These are phyloP conservation scores for Magnusiomyces magnusii DNA, from an alignment of 1,139 yeast genomes.

Conservation along the genomic window DNA sequence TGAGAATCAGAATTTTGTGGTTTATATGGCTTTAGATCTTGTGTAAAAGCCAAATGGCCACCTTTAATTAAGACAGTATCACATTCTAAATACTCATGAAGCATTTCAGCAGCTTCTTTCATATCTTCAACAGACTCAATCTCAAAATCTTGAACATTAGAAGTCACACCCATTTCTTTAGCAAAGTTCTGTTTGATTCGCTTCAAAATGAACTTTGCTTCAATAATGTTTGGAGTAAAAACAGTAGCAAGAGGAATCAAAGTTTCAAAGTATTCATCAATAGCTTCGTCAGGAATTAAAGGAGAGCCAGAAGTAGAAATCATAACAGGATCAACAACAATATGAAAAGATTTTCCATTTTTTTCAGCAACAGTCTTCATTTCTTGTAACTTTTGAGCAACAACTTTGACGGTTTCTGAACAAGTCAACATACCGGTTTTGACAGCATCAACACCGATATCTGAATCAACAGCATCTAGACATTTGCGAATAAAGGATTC, in stretches of 20 bases:
- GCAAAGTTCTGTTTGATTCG: slow-evolving; percentile 22
- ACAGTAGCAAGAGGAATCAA: slow-evolving; percentile 51
- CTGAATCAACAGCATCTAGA: slow-evolving; percentile 51
- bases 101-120: slow-evolving; percentile 37
- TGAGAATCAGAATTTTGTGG: slow-evolving; percentile 15
- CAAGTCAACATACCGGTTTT: slow-evolving; percentile 80
- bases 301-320: slow-evolving; percentile 68
- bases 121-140: slow-evolving; percentile 34
- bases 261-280: slow-evolving; percentile 40
- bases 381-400: slow-evolving; percentile 35
- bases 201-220: slow-evolving; percentile 40
- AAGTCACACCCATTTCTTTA: slow-evolving; percentile 17
- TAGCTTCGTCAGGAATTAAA: slow-evolving; percentile 44
- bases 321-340: slow-evolving; percentile 77
- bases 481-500: slow-evolving; percentile 40
- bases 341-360: slow-evolving; percentile 30
- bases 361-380: slow-evolving; percentile 8
- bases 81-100: slow-evolving; percentile 38
- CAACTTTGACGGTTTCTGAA: slow-evolving; percentile 44
- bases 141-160: not conserved
- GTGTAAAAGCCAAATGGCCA: slow-evolving; percentile 57
- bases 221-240: slow-evolving; percentile 70
- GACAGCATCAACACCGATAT: slow-evolving; percentile 59
- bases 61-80: slow-evolving; percentile 66
- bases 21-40: slow-evolving; percentile 18